Conservation (phyloP, 1,284 basidiomycete genomes). For the Rhodofomes roseus region DNA sequence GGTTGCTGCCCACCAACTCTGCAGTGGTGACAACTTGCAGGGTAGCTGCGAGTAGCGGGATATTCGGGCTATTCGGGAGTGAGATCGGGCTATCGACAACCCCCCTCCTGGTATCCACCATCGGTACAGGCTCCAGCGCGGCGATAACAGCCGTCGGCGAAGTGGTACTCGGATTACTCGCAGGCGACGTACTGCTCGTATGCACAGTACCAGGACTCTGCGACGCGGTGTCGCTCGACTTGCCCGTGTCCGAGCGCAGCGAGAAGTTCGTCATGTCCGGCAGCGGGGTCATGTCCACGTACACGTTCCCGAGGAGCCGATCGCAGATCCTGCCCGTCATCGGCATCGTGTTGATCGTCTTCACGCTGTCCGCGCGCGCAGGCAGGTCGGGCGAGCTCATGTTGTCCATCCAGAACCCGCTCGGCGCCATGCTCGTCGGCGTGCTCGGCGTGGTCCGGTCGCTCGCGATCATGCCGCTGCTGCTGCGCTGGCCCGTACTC, state of each 20-base stretch:
- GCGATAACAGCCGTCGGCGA: neutral
- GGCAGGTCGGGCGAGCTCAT: slow-evolving; percentile 4
- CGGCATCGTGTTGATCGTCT: slow-evolving; percentile 3
- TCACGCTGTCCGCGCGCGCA: slow-evolving; percentile 9
- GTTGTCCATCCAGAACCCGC: neutral
- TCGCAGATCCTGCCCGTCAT: neutral
- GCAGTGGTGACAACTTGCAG: neutral
- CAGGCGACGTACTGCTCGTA: neutral
- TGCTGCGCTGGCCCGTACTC: neutral
- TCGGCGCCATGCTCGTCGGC: neutral
- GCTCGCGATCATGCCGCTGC: neutral
- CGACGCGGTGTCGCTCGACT: neutral
- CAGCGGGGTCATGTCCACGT: neutral
- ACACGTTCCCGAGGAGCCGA: neutral
- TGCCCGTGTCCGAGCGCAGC: neutral
- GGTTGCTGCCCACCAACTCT: neutral
- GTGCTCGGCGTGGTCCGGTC: slow-evolving; percentile 1
- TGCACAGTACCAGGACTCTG: neutral
- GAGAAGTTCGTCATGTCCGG: neutral
- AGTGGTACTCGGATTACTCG: neutral
- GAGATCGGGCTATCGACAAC: neutral
- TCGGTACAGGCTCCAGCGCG: neutral
- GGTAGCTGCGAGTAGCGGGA: neutral
- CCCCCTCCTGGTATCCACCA: neutral
- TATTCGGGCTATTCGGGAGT: neutral